Base-by-base conservation (phyloP, 192 early-diverging fungal genomes). In the Linderina pennispora region DNA sequence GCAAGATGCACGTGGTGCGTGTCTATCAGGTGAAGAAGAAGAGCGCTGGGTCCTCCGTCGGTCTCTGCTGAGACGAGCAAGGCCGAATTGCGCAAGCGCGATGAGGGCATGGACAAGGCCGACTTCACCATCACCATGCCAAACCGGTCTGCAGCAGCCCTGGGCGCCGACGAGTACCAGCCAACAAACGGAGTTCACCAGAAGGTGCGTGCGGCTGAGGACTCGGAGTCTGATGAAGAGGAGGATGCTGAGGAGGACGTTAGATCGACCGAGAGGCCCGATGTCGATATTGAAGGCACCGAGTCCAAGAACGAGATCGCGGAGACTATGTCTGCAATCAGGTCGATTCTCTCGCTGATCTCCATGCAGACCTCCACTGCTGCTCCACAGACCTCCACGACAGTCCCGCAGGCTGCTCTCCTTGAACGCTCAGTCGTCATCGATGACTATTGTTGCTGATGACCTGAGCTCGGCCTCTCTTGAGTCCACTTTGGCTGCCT, bases 1-100 rank as follows among this genome's bases (percentile, higher is more conserved):
- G 65, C 53, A 69, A 69, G 58, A 69, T 69, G 65, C 65, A 55
- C 25, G 50, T 69, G 34, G 65, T 69, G 45, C 58, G 54, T 22
- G 65, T 69, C 15, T 69, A 53, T 41, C 58, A 69, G 58, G 65
- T 69, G 23, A 69, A 69, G 65, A 69, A 69, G 54, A 69, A 62
- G 53, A 40, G 40, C 40, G n/a, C n/a, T 10, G 22, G 36, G 16
- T 32, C 38, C 4, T 50, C 37, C 19, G 42, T 23, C 43, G 38
- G 14, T 43, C 6, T 33, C 45, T 4, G 19, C 31, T 24, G 39
- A 21, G 2, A 43, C 19, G 39, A 48, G 44, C n/a, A 28, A 19
- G 18, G 15, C 36, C 1, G 44, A 24, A 14, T 19, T 62, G 31
- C 53, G 53, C 32, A 69, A 69, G 54, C 65, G 65, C 31, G 58